Evolutionary conservation across 169 alveolate genomes (phyloP).

Genomic region (Perkinsus chesapeaki): DNA sequence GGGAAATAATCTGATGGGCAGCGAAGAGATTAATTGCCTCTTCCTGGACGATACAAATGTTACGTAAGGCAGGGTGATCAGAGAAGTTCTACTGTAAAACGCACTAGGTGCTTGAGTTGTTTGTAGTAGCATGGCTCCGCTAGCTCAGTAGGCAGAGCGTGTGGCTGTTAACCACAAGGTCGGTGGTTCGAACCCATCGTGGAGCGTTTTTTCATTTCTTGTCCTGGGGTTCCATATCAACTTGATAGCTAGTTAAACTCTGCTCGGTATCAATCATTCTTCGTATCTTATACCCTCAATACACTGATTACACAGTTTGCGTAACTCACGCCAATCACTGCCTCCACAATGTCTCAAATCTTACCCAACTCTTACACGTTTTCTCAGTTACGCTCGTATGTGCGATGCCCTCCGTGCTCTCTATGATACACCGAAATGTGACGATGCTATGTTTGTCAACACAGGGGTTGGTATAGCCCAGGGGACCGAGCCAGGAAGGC

Average conservation of each 20-base stretch:
- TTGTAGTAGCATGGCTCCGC: not conserved
- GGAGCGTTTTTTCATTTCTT: not conserved
- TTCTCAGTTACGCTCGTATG: not conserved
- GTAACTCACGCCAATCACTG: no score
- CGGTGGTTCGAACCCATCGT: not conserved
- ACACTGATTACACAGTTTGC: not conserved
- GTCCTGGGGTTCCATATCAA: no score
- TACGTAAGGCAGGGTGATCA: not conserved
- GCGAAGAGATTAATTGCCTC: not conserved
- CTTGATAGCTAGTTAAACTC: no score
- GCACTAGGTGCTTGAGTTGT: not conserved
- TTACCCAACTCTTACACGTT: no score
- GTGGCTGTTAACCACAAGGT: conserved; percentile 4
- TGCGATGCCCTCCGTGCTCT: not conserved
- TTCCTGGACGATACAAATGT: not conserved
- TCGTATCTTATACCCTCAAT: no score
- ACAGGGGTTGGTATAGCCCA: not conserved
- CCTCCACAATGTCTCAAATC: no score
- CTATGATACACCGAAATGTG: not conserved
- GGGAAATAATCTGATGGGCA: not conserved
- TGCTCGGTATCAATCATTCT: no score
- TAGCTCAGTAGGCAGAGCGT: not conserved
- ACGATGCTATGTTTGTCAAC: not conserved
- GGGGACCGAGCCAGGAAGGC: not conserved
- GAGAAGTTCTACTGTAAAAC: not conserved